phyloP scores from a whole-genome alignment of 352 stramenopile species.

The Sclerospora graminicola region DNA sequence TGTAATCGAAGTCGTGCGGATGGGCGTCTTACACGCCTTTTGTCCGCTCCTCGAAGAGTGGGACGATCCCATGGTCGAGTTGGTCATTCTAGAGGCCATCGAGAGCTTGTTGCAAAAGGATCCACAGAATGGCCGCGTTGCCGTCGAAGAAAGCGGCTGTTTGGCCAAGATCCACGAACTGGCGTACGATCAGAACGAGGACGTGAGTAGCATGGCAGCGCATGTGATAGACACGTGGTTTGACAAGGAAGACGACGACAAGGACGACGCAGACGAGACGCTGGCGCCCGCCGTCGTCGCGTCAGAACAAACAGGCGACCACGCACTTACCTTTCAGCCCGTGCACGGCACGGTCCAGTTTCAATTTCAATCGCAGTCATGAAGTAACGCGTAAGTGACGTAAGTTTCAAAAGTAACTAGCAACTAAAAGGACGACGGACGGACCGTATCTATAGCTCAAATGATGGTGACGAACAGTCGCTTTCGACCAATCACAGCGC shows the following conservation, averaged over 20 bases:
- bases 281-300: slow-evolving; percentile 43
- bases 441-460: too few species aligned
- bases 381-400: too few species aligned
- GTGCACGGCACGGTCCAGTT: slow-evolving; percentile 49
- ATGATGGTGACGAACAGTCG: too few species aligned
- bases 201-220: slow-evolving; percentile 60
- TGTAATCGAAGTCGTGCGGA: slow-evolving; percentile 49
- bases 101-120: slow-evolving; percentile 66
- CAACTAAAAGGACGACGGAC: too few species aligned
- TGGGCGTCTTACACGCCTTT: slow-evolving; percentile 70
- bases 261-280: slow-evolving; percentile 31
- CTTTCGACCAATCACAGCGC: too few species aligned
- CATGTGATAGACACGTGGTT: slow-evolving; percentile 83
- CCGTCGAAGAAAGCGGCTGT: slow-evolving; percentile 72
- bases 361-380: slow-evolving; percentile 49
- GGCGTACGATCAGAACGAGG: slow-evolving; percentile 72
- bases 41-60: slow-evolving; percentile 68
- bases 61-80: slow-evolving; percentile 78
- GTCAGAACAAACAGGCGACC: slow-evolving; percentile 21
- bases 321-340: slow-evolving; percentile 57
- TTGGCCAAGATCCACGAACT: slow-evolving; percentile 73
- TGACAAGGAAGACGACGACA: slow-evolving; percentile 39
- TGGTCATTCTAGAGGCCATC: slow-evolving; percentile 77
- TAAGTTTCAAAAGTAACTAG: too few species aligned
- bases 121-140: slow-evolving; percentile 39